Evolutionary conservation across 306 rosid genomes (phyloP).

Genomic region (Trifolium subterraneum): DNA sequence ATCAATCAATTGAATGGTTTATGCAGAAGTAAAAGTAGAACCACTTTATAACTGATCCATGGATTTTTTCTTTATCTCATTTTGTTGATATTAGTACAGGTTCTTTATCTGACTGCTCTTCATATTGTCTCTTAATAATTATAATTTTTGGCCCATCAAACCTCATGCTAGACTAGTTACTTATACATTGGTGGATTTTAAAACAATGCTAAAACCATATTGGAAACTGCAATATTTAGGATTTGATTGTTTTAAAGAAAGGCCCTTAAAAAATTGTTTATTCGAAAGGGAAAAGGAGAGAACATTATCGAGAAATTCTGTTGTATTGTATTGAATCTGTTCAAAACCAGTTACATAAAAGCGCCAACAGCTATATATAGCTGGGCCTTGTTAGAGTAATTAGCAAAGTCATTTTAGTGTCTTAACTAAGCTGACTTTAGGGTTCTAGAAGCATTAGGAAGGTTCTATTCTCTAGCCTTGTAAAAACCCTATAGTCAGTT

Average conservation of each 20-base stretch:
- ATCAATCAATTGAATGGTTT: conserved; percentile 30
- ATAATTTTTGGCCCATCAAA: conserved; percentile 28
- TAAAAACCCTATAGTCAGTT: too few relatives aligned
- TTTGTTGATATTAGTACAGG: conserved; percentile 18
- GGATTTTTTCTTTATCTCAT: conserved; percentile 27
- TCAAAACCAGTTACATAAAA: not conserved
- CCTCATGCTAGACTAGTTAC: conserved; percentile 25
- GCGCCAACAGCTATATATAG: conserved; percentile 4
- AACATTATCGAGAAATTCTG: not conserved
- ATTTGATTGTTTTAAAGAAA: too few relatives aligned
- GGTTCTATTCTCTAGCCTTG: too few relatives aligned
- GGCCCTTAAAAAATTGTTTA: not conserved
- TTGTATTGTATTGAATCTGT: not conserved
- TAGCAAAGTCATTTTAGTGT: too few relatives aligned
- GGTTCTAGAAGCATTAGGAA: too few relatives aligned
- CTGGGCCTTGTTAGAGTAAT: not conserved
- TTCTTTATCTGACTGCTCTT: conserved; percentile 34
- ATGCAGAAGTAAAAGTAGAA: conserved; percentile 9
- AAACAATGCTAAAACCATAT: conserved; percentile 20
- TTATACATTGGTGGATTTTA: conserved; percentile 30
- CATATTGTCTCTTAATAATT: conserved; percentile 13
- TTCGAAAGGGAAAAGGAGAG: not conserved
- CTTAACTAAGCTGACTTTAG: too few relatives aligned
- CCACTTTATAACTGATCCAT: not conserved
- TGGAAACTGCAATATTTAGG: conserved; percentile 12